Evolutionary conservation across 1,284 basidiomycete species (phyloP), one percentile per base, ranked within the genome.

Genomic region (Caloboletus firmus): DNA sequence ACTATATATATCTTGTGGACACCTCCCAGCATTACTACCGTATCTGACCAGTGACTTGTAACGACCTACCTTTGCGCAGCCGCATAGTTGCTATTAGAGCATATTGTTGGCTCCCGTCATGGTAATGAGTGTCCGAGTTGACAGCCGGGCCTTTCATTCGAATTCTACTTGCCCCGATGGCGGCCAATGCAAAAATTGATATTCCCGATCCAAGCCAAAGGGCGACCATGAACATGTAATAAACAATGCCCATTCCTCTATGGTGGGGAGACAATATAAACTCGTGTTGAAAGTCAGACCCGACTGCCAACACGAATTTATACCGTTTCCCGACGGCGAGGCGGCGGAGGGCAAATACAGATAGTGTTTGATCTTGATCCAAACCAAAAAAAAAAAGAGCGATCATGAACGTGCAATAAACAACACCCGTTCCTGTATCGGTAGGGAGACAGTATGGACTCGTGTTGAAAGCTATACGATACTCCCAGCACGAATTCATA

Each of bases 1-100:
- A 37, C 4, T 20, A 13, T 17, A n/a, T 8, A 48, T 22, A n/a
- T 32, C 20, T 39, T 44, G 24, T 41, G 61, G 58, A 64, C 51
- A 65, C 60, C 56, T 26, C 44, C 35, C 20, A 11, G 11, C 40
- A 26, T 45, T 18, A 48, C 35, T n/a, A 28, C 42, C 41, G 12
- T 47, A 40, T 45, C 15, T 37, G 15, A 51, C 15, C 17, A 26
- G 9, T 47, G 26, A 37, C n/a, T 42, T 24, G 22, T 44, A 42
- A 43, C 49, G 28, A 51, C 39, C n/a, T 32, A 15, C 26, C n/a
- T 30, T 39, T 26, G 20, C 39, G 44, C 52, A 47, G 35, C 34
- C 88, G 13, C 20, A 9, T 28, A 5, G 1, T 12, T 31, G 47
- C 41, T 30, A 26, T 24, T 24, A 32, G 47, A 24, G 45, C 30